These are phyloP conservation scores for Wakefieldia striispora DNA, from an alignment of 768 basidiomycete species.

Conservation along the genomic window DNA sequence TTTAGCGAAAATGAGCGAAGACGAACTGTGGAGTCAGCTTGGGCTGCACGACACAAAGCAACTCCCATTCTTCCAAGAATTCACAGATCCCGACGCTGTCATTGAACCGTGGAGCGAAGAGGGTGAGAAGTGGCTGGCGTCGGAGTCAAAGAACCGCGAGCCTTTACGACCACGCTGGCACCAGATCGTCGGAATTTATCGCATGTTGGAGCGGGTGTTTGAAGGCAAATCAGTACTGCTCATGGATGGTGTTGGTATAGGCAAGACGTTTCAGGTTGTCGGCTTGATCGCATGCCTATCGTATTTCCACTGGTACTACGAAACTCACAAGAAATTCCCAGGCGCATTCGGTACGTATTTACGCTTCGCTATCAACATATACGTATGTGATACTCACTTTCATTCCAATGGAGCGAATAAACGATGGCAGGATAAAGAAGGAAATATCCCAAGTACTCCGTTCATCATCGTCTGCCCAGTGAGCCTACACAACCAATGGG, in stretches of 20 bases:
- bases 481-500: background rate
- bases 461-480: too few species aligned
- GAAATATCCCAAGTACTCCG: too few species aligned
- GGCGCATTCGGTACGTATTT: too few species aligned
- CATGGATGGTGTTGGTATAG: constrained; percentile 26
- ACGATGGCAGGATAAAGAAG: too few species aligned
- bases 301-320: too few species aligned
- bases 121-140: constrained; percentile 7
- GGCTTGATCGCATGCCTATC: constrained; percentile 13
- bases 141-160: too few species aligned
- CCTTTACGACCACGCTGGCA: constrained; percentile 19
- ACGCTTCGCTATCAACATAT: too few species aligned
- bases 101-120: constrained; percentile 7
- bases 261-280: constrained; percentile 23
- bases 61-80: constrained; percentile 8
- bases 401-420: too few species aligned
- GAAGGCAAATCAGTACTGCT: constrained; percentile 8
- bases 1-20: background rate
- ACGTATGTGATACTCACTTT: too few species aligned
- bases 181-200: constrained; percentile 18
- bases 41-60: background rate
- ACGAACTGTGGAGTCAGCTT: background rate
- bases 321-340: too few species aligned
- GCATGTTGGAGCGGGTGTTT: constrained; percentile 10
- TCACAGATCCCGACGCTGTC: background rate